Evolutionary conservation across 176 grass and related monocot genomes (phyloP).

Genomic region (Carex pumila): DNA sequence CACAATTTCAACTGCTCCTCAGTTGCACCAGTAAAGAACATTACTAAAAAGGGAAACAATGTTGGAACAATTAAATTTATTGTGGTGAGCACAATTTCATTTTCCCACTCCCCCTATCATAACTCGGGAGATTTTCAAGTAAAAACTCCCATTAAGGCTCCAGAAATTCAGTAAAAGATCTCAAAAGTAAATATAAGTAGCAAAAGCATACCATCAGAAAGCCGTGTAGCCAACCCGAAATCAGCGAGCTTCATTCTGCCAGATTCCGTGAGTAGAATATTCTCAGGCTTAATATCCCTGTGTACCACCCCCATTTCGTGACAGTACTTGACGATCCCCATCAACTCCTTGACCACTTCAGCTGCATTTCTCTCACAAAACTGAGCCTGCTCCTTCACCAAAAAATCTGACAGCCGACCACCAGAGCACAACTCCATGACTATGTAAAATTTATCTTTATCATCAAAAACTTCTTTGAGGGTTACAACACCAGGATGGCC

Average conservation of each 20-base stretch:
- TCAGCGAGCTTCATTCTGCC: slow-evolving; percentile 79
- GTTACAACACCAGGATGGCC: slow-evolving; percentile 84
- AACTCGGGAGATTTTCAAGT: not conserved
- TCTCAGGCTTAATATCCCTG: slow-evolving; percentile 91
- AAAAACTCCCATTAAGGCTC: not conserved
- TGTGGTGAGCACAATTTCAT: too few relatives aligned
- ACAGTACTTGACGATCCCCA: slow-evolving; percentile 76
- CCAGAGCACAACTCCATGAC: slow-evolving; percentile 88
- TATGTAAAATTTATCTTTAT: slow-evolving; percentile 58
- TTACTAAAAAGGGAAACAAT: not conserved
- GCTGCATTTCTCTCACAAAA: slow-evolving; percentile 64
- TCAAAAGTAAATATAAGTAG: not conserved
- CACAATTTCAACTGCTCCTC: not conserved
- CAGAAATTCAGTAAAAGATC: not conserved
- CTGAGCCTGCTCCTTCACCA: slow-evolving; percentile 32
- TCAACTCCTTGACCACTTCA: slow-evolving; percentile 51
- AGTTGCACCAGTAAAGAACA: not conserved
- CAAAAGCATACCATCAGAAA: slow-evolving; percentile 54
- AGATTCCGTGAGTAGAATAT: slow-evolving; percentile 60
- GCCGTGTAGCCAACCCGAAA: slow-evolving; percentile 74
- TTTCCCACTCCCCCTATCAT: too few relatives aligned
- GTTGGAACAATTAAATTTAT: not conserved
- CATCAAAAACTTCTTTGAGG: slow-evolving; percentile 83
- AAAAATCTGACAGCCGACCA: slow-evolving; percentile 57
- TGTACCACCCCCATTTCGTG: slow-evolving; percentile 95